A percentile compares a stretch with the other conserved stretches of the same genome.
phyloP scores from a whole-genome alignment of 768 basidiomycete genomes.

The Termitomyces titanicus region DNA sequence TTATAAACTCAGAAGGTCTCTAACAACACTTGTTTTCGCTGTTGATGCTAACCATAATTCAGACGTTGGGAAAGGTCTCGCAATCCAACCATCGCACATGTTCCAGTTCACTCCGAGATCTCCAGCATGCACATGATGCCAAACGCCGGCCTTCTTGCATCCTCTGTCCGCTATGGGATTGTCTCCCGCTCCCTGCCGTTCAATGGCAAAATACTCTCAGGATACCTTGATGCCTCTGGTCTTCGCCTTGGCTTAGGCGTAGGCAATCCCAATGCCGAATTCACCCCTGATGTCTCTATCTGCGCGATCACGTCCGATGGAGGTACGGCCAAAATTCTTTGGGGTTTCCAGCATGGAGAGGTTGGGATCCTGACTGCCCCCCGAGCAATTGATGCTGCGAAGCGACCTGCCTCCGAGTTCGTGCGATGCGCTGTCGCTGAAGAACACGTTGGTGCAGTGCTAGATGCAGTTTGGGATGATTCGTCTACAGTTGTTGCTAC shows the following conservation, averaged over 20 bases:
- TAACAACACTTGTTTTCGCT: not conserved
- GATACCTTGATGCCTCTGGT: conserved; percentile 65
- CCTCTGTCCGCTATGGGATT: conserved; percentile 65
- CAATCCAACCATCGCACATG: conserved; percentile 56
- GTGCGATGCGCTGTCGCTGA: conserved; percentile 50
- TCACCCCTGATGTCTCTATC: conserved; percentile 61
- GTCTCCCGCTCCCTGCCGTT: conserved; percentile 72
- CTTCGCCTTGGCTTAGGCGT: conserved; percentile 54
- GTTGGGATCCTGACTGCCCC: conserved; percentile 57
- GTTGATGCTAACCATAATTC: not conserved
- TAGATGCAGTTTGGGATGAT: conserved; percentile 51
- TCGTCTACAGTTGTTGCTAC: conserved; percentile 38
- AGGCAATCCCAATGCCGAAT: conserved; percentile 75
- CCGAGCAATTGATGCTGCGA: conserved; percentile 53
- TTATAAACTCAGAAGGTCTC: conserved; percentile 52
- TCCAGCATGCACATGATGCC: conserved; percentile 60
- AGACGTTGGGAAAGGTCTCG: conserved; percentile 74
- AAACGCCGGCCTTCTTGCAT: conserved; percentile 49
- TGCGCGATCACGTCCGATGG: conserved; percentile 60
- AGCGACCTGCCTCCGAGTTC: conserved; percentile 41
- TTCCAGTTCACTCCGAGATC: conserved; percentile 57
- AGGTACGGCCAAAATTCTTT: conserved; percentile 61
- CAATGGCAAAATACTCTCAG: conserved; percentile 64
- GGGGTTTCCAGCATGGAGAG: conserved; percentile 72
- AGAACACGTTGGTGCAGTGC: conserved; percentile 58